A percentile compares a stretch with the other conserved stretches of the same genome.
Evolutionary conservation across 306 rosid genomes (phyloP).

Genomic region (Acacia acuminata): DNA sequence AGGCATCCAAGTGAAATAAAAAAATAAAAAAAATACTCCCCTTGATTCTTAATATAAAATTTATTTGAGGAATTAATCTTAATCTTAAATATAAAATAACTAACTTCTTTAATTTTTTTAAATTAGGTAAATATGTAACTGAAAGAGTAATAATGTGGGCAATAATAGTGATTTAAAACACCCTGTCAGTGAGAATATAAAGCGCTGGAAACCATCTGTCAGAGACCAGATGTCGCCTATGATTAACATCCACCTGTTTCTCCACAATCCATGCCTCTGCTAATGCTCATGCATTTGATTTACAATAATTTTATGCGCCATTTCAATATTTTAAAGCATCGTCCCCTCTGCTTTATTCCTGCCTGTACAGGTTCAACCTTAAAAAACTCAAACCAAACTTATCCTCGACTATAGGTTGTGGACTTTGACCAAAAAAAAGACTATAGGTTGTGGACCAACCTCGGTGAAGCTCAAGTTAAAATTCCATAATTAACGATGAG

Average conservation of each 20-base stretch:
- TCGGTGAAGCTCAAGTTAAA: background rate
- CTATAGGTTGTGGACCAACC: background rate
- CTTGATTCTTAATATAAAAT: too few species aligned
- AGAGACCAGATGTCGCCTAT: background rate
- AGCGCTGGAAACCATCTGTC: background rate
- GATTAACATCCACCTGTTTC: background rate
- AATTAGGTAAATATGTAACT: too few species aligned
- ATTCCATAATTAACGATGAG: background rate
- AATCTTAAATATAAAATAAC: too few species aligned
- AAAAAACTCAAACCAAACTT: background rate
- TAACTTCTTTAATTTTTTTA: too few species aligned
- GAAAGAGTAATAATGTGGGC: too few species aligned
- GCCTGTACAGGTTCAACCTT: background rate
- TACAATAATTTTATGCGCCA: background rate
- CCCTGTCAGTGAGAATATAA: background rate
- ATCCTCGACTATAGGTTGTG: background rate
- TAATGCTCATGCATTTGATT: background rate
- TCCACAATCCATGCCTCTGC: background rate
- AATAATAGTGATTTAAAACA: background rate
- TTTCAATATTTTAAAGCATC: conserved; percentile 14
- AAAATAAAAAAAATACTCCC: too few species aligned
- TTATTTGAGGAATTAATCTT: too few species aligned
- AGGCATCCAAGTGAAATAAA: background rate
- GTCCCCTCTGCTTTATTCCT: background rate
- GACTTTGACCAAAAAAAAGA: too few species aligned